phyloP scores from a whole-genome alignment of 2,329 filamentous ascomycete genomes.

The Fusarium torreyae region DNA sequence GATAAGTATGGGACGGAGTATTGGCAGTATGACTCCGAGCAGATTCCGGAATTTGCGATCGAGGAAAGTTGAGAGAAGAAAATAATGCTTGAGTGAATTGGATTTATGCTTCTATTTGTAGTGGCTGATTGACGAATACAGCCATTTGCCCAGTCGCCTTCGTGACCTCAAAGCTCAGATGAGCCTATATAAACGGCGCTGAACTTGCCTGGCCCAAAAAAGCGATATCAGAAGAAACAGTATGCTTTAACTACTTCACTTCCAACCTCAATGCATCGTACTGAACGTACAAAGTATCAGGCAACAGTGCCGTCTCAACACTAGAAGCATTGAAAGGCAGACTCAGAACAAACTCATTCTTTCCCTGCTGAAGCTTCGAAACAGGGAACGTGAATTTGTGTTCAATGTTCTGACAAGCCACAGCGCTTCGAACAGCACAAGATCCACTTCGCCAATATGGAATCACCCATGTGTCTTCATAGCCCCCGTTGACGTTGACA shows the following conservation, averaged over 20 bases:
- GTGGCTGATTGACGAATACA: no score
- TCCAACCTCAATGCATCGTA: conserved; percentile 75
- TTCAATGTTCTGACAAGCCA: conserved; percentile 72
- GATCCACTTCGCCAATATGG: conserved; percentile 61
- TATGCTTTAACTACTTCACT: conserved; percentile 49
- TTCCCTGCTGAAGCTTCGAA: conserved; percentile 60
- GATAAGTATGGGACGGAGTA: neutral
- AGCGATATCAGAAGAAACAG: neutral
- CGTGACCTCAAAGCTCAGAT: no score
- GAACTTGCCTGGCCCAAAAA: no score
- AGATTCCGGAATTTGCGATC: neutral
- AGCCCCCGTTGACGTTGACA: conserved; percentile 54
- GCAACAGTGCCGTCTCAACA: conserved; percentile 69
- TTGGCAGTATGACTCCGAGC: conserved; percentile 5
- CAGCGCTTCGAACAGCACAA: conserved; percentile 71
- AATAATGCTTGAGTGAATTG: no score
- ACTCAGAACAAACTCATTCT: conserved; percentile 69
- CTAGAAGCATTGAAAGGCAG: conserved; percentile 72
- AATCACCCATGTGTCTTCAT: conserved; percentile 67
- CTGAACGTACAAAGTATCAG: conserved; percentile 71
- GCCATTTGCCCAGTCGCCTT: no score
- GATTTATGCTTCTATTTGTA: no score
- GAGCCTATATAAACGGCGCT: no score
- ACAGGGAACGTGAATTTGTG: conserved; percentile 71
- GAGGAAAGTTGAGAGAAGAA: no score